Evolutionary conservation across 257 asterid genomes (phyloP).

Genomic region (Nicotiana undulata): DNA sequence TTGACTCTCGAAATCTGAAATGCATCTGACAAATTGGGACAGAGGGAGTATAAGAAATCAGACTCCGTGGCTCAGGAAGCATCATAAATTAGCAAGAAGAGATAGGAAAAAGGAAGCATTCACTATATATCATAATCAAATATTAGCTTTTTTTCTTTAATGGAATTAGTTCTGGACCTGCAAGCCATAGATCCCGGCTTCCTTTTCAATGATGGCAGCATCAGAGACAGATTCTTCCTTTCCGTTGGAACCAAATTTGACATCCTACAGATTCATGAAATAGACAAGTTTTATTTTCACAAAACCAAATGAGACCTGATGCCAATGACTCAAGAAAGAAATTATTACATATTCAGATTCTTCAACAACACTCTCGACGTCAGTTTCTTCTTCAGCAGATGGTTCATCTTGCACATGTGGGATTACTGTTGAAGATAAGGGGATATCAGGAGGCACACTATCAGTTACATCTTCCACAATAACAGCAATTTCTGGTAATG

Average conservation of each 20-base stretch:
- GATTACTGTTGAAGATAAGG: slow-evolving; percentile 17
- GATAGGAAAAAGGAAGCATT: neutral
- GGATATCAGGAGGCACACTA: slow-evolving; percentile 23
- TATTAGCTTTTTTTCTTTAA: neutral
- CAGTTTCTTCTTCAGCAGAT: slow-evolving; percentile 42
- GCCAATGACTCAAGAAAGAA: slow-evolving; percentile 3
- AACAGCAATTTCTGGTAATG: slow-evolving; percentile 17
- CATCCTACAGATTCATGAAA: slow-evolving; percentile 32
- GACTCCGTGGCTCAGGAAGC: too few relatives aligned
- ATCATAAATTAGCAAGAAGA: neutral
- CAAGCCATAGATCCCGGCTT: slow-evolving; percentile 70
- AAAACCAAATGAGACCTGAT: neutral
- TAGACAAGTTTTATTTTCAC: slow-evolving; percentile 3
- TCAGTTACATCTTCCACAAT: slow-evolving; percentile 44
- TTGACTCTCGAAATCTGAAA: too few relatives aligned
- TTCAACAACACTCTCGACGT: slow-evolving; percentile 24
- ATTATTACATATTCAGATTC: slow-evolving; percentile 40
- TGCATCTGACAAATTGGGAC: too few relatives aligned
- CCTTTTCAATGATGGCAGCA: slow-evolving; percentile 56
- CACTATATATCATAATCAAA: neutral
- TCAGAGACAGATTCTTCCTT: slow-evolving; percentile 40
- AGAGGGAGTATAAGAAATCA: too few relatives aligned
- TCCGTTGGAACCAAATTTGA: slow-evolving; percentile 25
- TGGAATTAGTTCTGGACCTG: slow-evolving; percentile 42
- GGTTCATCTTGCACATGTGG: slow-evolving; percentile 31